Conservation (phyloP, 768 basidiomycete genomes). For the Serendipita sp. region DNA sequence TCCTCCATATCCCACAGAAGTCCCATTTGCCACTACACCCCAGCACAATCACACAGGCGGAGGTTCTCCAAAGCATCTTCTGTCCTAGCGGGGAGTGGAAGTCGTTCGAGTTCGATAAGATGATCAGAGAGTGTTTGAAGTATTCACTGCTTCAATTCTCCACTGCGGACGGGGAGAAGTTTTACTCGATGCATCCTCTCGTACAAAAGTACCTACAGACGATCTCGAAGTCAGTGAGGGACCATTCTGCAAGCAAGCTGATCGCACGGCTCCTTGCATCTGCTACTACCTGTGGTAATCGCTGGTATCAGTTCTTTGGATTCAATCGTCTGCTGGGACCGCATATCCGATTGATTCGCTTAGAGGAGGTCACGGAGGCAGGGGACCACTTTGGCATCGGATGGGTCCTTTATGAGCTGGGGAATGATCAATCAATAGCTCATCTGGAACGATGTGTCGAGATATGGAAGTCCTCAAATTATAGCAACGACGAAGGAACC, state of each 20-base stretch:
- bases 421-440: background rate
- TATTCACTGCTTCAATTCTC: background rate
- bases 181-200: background rate
- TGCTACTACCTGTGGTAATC: background rate
- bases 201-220: background rate
- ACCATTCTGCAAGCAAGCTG: background rate
- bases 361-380: background rate
- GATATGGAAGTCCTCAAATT: background rate
- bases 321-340: background rate
- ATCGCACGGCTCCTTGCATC: background rate
- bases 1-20: background rate
- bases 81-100: background rate
- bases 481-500: background rate
- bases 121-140: background rate
- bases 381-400: background rate
- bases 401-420: background rate
- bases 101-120: background rate
- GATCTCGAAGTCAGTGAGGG: background rate
- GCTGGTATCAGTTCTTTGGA: background rate
- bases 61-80: background rate
- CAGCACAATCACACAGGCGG: background rate
- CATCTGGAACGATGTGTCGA: background rate
- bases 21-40: background rate
- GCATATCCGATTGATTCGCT: background rate
- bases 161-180: background rate